phyloP scores from a whole-genome alignment of 1,284 basidiomycete genomes.

The Stygiomarasmius scandens region DNA sequence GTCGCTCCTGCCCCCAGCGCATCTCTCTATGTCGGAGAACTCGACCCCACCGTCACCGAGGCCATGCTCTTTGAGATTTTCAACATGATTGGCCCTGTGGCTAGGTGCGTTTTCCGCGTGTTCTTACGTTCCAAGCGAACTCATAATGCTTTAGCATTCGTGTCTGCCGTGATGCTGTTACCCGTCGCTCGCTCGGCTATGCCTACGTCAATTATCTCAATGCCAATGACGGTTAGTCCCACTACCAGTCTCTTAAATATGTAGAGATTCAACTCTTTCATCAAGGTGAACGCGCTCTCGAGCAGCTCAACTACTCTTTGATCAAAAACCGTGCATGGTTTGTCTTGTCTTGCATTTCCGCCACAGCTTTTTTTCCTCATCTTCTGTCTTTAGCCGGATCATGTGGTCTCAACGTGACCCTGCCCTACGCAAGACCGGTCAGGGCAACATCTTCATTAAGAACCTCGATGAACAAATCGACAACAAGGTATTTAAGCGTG shows the following conservation, averaged over 20 bases:
- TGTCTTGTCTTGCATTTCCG: conserved; percentile 26
- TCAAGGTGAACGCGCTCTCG: conserved; percentile 94
- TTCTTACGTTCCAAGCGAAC: conserved; percentile 6
- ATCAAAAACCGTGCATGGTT: conserved; percentile 98
- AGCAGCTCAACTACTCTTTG: conserved; percentile 99
- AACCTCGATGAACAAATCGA: conserved; percentile 98
- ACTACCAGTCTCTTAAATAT: no score
- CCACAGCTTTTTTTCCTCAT: conserved; percentile 9
- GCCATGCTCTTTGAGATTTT: conserved; percentile 99
- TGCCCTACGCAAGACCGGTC: conserved; percentile 97
- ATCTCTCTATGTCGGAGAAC: conserved; percentile 98
- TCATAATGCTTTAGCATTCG: conserved; percentile 73
- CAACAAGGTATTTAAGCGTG: conserved; percentile 73
- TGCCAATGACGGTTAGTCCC: conserved; percentile 79
- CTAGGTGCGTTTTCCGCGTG: conserved; percentile 61
- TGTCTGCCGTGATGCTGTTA: conserved; percentile 99
- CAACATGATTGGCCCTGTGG: conserved; percentile 99
- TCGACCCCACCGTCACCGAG: conserved; percentile 97
- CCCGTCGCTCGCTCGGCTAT: conserved; percentile 98
- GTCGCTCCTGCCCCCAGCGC: conserved; percentile 77
- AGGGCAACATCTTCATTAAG: conserved; percentile 99
- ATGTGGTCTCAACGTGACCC: conserved; percentile 99
- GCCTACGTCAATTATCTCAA: conserved; percentile 99
- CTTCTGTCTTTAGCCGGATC: conserved; percentile 74
- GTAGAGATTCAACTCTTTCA: conserved; percentile 18